Conservation (phyloP, 192 early-diverging fungal species). For the Coemansia sp. region DNA sequence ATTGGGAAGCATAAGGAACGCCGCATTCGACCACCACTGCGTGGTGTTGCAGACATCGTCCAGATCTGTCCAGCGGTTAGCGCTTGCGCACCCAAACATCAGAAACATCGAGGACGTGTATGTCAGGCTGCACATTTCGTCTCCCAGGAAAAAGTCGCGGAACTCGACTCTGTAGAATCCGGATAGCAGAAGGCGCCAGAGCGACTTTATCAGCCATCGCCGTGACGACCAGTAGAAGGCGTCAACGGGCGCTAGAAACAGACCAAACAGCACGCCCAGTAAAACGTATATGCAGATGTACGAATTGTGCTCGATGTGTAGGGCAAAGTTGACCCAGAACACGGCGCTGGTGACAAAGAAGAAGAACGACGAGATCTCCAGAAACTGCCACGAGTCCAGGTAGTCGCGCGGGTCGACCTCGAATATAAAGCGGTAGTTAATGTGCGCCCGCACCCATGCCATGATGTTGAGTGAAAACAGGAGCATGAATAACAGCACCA, state of each 20-base stretch:
- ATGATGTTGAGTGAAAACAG: constrained; percentile 66
- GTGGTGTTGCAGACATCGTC: constrained; percentile 55
- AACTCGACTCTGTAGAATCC: constrained; percentile 69
- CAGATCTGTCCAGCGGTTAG: constrained; percentile 58
- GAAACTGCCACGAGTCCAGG: constrained; percentile 65
- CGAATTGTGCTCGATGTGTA: constrained; percentile 49
- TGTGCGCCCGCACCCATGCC: constrained; percentile 63
- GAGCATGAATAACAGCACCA: constrained; percentile 62
- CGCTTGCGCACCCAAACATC: constrained; percentile 63
- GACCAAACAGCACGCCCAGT: constrained; percentile 42
- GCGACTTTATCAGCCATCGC: constrained; percentile 52
- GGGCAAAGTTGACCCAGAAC: constrained; percentile 51
- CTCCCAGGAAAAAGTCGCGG: constrained; percentile 79
- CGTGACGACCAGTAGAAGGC: constrained; percentile 54
- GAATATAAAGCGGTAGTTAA: constrained; percentile 84
- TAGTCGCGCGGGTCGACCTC: constrained; percentile 76
- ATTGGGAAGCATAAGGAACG: constrained; percentile 64
- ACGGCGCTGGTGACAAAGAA: constrained; percentile 47
- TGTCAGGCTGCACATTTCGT: constrained; percentile 70
- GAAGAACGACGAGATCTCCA: constrained; percentile 59
- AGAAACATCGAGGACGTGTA: constrained; percentile 66
- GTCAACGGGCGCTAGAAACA: constrained; percentile 45
- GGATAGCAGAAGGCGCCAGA: constrained; percentile 61
- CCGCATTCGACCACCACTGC: constrained; percentile 63
- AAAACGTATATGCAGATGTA: constrained; percentile 53